Conservation (phyloP, 805 yeast species). For the Maudiozyma serrabonitensis region DNA sequence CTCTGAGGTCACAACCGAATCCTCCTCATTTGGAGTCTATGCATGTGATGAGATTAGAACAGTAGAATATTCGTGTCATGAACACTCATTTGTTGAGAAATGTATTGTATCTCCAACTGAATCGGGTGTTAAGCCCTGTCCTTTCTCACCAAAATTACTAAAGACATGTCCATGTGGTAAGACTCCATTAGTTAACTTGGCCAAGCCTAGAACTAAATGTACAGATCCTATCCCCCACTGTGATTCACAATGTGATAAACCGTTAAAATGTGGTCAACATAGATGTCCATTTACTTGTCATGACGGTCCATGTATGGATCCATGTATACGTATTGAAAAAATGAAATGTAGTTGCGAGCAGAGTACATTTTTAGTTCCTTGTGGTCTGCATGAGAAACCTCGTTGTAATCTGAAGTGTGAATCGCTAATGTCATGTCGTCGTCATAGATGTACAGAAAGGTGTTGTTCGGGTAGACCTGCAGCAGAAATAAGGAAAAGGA, state of each 20-base stretch:
- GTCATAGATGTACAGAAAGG: conserved; percentile 58
- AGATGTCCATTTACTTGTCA: conserved; percentile 64
- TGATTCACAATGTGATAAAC: conserved; percentile 51
- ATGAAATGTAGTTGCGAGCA: conserved; percentile 55
- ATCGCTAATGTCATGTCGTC: conserved; percentile 65
- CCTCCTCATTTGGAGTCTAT: conserved; percentile 43
- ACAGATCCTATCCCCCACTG: conserved; percentile 77
- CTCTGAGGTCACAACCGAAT: conserved; percentile 5
- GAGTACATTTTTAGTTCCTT: conserved; percentile 50
- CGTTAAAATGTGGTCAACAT: conserved; percentile 62
- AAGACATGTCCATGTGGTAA: conserved; percentile 77
- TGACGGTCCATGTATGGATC: conserved; percentile 59
- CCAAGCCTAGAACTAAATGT: conserved; percentile 44
- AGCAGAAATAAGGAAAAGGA: conserved; percentile 44
- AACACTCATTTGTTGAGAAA: conserved; percentile 47
- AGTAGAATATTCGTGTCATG: conserved; percentile 51
- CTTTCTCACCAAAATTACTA: conserved; percentile 48
- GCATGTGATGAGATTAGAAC: conserved; percentile 39
- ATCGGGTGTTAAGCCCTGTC: conserved; percentile 38
- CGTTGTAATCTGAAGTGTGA: conserved; percentile 63
- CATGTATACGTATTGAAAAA: conserved; percentile 47
- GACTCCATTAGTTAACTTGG: conserved; percentile 34
- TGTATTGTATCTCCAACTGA: conserved; percentile 27
- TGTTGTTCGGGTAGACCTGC: conserved; percentile 64
- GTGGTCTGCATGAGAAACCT: conserved; percentile 50